Conservation (phyloP, 2,329 filamentous ascomycete species). For the Aspergillus pseudonomiae region DNA sequence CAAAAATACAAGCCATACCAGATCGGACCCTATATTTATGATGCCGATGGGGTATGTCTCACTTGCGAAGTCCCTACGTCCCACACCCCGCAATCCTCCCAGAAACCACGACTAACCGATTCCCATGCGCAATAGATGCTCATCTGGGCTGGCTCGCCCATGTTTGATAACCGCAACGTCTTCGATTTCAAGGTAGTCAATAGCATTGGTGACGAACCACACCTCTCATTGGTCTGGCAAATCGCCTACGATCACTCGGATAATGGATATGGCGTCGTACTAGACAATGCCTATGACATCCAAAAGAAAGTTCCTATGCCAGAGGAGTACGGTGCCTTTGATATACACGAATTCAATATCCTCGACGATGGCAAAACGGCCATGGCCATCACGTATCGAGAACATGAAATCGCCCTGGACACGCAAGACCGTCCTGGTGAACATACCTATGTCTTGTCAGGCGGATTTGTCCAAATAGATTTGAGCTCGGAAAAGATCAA, state of each 20-base stretch:
- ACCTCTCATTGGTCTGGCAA: conserved; percentile 50
- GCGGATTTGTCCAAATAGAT: conserved; percentile 40
- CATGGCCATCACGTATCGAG: conserved; percentile 27
- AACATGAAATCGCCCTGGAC: conserved; percentile 26
- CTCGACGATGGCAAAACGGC: conserved; percentile 35
- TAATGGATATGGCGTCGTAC: conserved; percentile 50
- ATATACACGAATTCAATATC: conserved; percentile 45
- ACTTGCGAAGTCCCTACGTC: not conserved
- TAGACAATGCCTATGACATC: conserved; percentile 51
- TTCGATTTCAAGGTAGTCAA: conserved; percentile 50
- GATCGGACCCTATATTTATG: conserved; percentile 55
- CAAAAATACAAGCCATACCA: conserved; percentile 44
- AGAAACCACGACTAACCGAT: not conserved
- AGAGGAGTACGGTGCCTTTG: conserved; percentile 29
- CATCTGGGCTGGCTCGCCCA: conserved; percentile 51
- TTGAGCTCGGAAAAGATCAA: conserved; percentile 33
- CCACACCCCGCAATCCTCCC: not conserved
- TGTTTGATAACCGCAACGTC: conserved; percentile 49
- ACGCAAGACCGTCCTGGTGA: conserved; percentile 29
- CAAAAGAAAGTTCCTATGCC: conserved; percentile 41
- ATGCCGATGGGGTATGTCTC: conserved; percentile 47
- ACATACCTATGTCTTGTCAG: conserved; percentile 30
- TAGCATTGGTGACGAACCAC: conserved; percentile 44
- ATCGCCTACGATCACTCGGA: conserved; percentile 37
- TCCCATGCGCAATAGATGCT: conserved; percentile 24